Evolutionary conservation across 2,329 filamentous ascomycete genomes (phyloP).

Genomic region (Venturia pyrina): DNA sequence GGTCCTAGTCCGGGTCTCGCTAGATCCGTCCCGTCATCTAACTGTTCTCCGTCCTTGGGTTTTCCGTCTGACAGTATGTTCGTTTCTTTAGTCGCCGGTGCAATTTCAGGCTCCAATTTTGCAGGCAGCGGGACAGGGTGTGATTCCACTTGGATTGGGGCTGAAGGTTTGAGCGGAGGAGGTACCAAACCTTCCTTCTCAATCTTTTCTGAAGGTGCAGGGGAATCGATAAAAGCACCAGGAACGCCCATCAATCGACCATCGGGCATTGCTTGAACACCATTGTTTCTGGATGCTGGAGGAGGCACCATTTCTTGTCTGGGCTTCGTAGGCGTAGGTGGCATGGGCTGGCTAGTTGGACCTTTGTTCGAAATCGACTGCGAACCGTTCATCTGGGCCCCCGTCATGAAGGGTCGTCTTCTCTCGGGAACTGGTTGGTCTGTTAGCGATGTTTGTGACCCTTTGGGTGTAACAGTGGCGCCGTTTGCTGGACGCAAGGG

Average conservation of each 20-base stretch:
- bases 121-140: background rate
- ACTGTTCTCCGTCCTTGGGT: conserved; percentile 22
- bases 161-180: conserved; percentile 6
- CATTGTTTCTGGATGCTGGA: background rate
- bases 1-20: conserved; percentile 72
- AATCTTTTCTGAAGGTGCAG: conserved; percentile 6
- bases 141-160: background rate
- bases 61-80: background rate
- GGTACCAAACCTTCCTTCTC: conserved; percentile 10
- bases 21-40: conserved; percentile 39
- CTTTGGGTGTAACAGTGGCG: background rate
- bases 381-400: conserved; percentile 18
- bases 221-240: conserved; percentile 11
- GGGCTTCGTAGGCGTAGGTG: background rate
- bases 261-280: background rate
- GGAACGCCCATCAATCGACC: conserved; percentile 6
- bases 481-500: background rate
- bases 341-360: background rate
- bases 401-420: conserved; percentile 57
- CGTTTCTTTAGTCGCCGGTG: background rate
- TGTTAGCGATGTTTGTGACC: background rate
- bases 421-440: conserved; percentile 41
- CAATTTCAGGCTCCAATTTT: conserved; percentile 5
- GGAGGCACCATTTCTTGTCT: conserved; percentile 2
- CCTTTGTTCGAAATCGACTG: background rate